Base-by-base conservation (phyloP, 2,329 filamentous ascomycete species). In the Calonectria henricotiae region DNA sequence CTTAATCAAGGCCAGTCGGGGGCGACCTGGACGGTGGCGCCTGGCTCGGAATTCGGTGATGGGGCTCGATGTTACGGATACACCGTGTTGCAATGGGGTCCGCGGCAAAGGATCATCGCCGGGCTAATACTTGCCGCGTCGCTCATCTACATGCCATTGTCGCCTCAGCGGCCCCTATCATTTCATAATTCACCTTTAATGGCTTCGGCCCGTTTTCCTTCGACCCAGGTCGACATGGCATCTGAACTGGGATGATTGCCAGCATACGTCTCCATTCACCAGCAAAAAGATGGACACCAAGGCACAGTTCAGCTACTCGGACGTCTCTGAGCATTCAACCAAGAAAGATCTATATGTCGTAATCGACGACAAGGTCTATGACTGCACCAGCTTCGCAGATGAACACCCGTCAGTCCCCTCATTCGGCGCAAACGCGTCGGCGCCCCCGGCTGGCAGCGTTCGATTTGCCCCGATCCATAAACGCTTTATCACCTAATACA, bases 331-430 rank as follows among this genome's bases (percentile, higher is more conserved):
- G 82, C 93, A 96, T 88, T 92, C 90, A 85, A 89, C 88, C 82
- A 97, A 97, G 90, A 96, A 93, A 88, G 94, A 97, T 82, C 86
- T 97, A 72, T 96, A 89, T 86, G 83, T 97, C 79, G 91, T 97
- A 73, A 90, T 98, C 78, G 93, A 97, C 86, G 94, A 96, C 85
- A 96, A 96, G 86, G 91, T 98, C 85, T 98, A 97, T 89, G 89
- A 97, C 82, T 83, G 87, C 79, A 89, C 90, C 78, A 91, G 90
- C 82, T 98, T 98, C 83, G 88, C 97, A 75, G 94, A 97, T 81
- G 95, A 98, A 90, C 95, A 98, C 83, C 95, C 95, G 88, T 90
- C 85, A 85, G 88, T 88, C 30, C 30, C 9, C 44, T 23, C 13
- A 25, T 51, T 43, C 11, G 3, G 15, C 35, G 25, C 11, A 25